Base-by-base conservation (phyloP, 257 asterid species). In the Solanum habrochaites region DNA sequence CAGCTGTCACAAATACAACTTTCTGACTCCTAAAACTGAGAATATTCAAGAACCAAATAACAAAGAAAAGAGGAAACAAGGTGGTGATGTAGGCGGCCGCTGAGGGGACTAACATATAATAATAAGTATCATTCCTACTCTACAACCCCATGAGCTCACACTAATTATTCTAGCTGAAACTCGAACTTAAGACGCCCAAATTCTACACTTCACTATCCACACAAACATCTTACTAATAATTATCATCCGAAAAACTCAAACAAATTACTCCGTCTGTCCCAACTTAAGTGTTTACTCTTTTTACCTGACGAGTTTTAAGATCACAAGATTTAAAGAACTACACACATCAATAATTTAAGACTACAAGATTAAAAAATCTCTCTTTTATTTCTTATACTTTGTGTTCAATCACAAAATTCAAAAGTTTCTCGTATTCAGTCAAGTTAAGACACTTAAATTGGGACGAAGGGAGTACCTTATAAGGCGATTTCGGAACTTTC, bases 401-500 rank as follows among this genome's bases (percentile, higher is more conserved):
- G 2, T 9, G 27, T 62, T 5, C 31, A 62, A 4, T 62, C 69
- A 62, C 62, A 52, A 2, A 0, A 52, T 52, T 52, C 62, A 52
- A 52, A 52, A 0, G 60, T 52, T 1, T 7, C n/a, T 7, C n/a
- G 18, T 16, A 16, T 52, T 49, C 6, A 49, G 23, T 49, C 0
- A 16, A 8, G 0, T 23, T 60, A 1, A 60, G 6, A 23, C 69
- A 60, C 14, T n/a, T 23, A n/a, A 66, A 29, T 67, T 14, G 23
- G 18, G 10, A 67, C 23, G 3, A 15, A 67, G 6, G 3, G 40
- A 16, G 4, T 70, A 73, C 99, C 99, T 97, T 97, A 88, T 92
- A 94, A 47, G 99, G 98, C 47, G 98, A 92, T 83, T 94, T 93
- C 3, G 96, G 95, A 73, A 97, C 94, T 89, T 94, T 95, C 60